Percentiles rank a stretch among this genome's conserved stretches.
Evolutionary conservation across 352 stramenopile species (phyloP).

Genomic region (Phytophthora hybrid): DNA sequence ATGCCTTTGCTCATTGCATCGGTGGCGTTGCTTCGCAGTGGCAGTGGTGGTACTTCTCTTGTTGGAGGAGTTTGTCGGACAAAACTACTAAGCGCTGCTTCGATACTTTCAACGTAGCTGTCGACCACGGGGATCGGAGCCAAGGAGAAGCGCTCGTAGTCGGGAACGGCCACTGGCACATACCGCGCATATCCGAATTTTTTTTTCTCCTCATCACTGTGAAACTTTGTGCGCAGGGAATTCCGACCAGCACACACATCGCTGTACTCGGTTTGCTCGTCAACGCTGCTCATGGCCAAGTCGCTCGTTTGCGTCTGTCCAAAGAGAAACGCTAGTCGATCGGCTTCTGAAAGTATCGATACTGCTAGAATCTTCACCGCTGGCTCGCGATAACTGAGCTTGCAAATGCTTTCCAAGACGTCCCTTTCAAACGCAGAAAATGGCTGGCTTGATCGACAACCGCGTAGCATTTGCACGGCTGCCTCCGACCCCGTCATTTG

Average conservation of each 20-base stretch:
- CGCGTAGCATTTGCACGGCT: conserved; percentile 49
- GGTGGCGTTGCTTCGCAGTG: conserved; percentile 25
- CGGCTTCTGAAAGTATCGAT: conserved; percentile 35
- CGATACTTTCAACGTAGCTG: conserved; percentile 26
- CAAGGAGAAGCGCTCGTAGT: conserved; percentile 13
- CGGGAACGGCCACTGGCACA: background rate
- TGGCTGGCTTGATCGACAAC: conserved; percentile 45
- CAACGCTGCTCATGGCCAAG: conserved; percentile 3
- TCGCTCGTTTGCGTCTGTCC: background rate
- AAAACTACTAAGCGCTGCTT: conserved; percentile 27
- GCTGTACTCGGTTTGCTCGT: conserved; percentile 31
- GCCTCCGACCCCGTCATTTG: conserved; percentile 61
- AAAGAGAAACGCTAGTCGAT: conserved; percentile 52
- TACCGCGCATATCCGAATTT: conserved; percentile 18
- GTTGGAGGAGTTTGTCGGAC: conserved; percentile 2
- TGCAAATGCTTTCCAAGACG: conserved; percentile 31
- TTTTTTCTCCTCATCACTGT: conserved; percentile 24
- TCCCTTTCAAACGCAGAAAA: conserved; percentile 41
- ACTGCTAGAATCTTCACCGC: conserved; percentile 49
- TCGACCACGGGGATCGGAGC: conserved; percentile 13
- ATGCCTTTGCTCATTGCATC: conserved; percentile 49
- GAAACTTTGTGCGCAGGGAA: conserved; percentile 30
- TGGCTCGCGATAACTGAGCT: conserved; percentile 49
- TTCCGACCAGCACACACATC: conserved; percentile 34
- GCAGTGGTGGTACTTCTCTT: conserved; percentile 23